Evolutionary conservation across 306 rosid species (phyloP), one percentile per base, ranked within the genome.

Genomic region (Lagenaria siceraria): DNA sequence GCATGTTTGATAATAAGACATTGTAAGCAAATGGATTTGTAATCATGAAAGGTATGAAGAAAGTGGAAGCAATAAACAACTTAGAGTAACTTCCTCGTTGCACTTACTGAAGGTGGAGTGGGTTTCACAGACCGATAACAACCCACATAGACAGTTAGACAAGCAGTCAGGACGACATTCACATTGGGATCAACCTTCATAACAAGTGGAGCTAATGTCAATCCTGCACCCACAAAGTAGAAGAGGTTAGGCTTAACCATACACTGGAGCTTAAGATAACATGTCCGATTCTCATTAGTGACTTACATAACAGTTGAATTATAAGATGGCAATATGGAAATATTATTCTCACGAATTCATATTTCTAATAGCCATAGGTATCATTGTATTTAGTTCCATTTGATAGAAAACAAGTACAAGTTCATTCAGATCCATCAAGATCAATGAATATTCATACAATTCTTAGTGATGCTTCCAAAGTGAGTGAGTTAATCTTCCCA

Each of bases 101-200:
- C 31, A 81, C 97, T 87, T 81, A 96, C 99, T 14, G 97, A 74
- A 69, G 98, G 98, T 1, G 99, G 98, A 60, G 99, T 96, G 74
- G 98, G 89, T 82, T 96, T 96, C 80, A 96, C 99, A 0, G 99
- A 96, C 70, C 99, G 93, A 80, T 87, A 89, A 81, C 99, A 96
- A 42, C 99, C 99, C 80, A 96, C 99, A 25, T 78, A 96, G 82
- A 96, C 99, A 43, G 97, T 79, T 71, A 96, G 86, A 78, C 90
- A 84, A 42, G 99, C 99, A 27, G 98, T 96, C 89, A 92, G 77
- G 70, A 92, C 75, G 54, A 96, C 98, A 82, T 96, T 96, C 81
- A 92, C 62, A 84, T 92, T 96, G 53, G 99, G 92, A 86, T 96
- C 86, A 78, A 96, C 92, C 80, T 86, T 96, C 88, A 89, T 83